These are phyloP conservation scores for Colletotrichum sojae DNA, from an alignment of 2,329 filamentous ascomycete genomes.

Conservation along the genomic window DNA sequence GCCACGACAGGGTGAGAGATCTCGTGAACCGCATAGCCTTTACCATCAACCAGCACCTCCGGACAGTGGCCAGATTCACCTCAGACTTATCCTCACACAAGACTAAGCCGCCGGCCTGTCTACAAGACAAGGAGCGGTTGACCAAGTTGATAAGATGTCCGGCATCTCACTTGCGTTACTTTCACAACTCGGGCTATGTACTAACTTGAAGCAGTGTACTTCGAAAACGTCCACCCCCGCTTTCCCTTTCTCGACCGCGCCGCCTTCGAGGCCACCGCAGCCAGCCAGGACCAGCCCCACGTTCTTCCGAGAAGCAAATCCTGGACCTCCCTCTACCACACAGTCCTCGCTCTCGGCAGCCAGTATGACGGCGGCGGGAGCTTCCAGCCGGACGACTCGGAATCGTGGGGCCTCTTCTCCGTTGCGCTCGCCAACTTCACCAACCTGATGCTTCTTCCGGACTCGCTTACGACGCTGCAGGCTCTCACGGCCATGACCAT, in stretches of 20 bases:
- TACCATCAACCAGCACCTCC: slow-evolving; percentile 36
- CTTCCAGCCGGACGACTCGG: slow-evolving; percentile 40
- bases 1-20: slow-evolving; percentile 47
- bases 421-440: slow-evolving; percentile 48
- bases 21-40: slow-evolving; percentile 47
- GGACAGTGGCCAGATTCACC: neutral
- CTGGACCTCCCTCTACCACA: slow-evolving; percentile 53
- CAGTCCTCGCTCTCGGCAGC: slow-evolving; percentile 50
- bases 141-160: slow-evolving; percentile 34
- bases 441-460: slow-evolving; percentile 49
- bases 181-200: neutral
- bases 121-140: slow-evolving; percentile 24
- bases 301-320: slow-evolving; percentile 32
- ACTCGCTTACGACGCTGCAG: slow-evolving; percentile 49
- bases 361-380: slow-evolving; percentile 48
- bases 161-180: neutral
- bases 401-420: slow-evolving; percentile 43
- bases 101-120: slow-evolving; percentile 6
- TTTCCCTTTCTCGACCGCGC: slow-evolving; percentile 53
- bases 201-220: slow-evolving; percentile 49
- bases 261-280: slow-evolving; percentile 29
- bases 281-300: slow-evolving; percentile 4
- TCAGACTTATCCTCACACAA: neutral
- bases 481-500: slow-evolving; percentile 50
- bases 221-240: slow-evolving; percentile 52